Conservation (phyloP, 139 green algal genomes). For the Micromonas pusilla region DNA sequence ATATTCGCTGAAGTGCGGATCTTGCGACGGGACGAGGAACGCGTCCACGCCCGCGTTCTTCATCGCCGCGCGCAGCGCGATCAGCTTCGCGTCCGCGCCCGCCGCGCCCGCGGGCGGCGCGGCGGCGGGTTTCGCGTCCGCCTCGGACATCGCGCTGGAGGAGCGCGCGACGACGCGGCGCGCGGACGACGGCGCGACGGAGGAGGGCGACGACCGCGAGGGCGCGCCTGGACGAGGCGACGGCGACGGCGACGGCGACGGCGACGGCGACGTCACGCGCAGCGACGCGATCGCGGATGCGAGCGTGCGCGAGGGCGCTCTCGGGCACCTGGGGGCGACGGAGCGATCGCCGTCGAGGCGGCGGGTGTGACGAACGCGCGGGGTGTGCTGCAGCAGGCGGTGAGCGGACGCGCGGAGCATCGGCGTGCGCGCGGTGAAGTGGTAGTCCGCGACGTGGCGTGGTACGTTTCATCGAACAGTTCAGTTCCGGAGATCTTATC, state of each 20-base stretch:
- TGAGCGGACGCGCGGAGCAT: neutral
- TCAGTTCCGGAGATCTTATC: no score
- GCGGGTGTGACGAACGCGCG: neutral
- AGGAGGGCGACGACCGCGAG: no score
- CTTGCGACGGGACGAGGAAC: conserved; percentile 20
- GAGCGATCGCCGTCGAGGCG: no score
- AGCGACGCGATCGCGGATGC: neutral
- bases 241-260: no score
- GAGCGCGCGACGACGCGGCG: no score
- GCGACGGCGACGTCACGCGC: neutral
- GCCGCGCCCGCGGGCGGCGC: no score
- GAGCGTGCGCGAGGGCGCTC: neutral
- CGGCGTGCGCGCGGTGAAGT: neutral
- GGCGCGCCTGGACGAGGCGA: no score
- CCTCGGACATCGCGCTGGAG: no score
- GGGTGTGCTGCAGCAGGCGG: neutral
- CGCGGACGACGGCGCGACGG: no score
- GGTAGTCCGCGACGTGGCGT: neutral
- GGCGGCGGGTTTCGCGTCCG: no score
- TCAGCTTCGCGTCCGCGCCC: conserved; percentile 4
- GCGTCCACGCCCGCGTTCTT: neutral
- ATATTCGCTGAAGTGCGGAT: conserved; percentile 43
- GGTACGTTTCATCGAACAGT: no score
- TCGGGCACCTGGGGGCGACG: no score
- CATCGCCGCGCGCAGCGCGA: conserved; percentile 25